Evolutionary conservation across 2,329 filamentous ascomycete genomes (phyloP), one percentile per base, ranked within the genome.

Genomic region (Apiospora kogelbergensis): DNA sequence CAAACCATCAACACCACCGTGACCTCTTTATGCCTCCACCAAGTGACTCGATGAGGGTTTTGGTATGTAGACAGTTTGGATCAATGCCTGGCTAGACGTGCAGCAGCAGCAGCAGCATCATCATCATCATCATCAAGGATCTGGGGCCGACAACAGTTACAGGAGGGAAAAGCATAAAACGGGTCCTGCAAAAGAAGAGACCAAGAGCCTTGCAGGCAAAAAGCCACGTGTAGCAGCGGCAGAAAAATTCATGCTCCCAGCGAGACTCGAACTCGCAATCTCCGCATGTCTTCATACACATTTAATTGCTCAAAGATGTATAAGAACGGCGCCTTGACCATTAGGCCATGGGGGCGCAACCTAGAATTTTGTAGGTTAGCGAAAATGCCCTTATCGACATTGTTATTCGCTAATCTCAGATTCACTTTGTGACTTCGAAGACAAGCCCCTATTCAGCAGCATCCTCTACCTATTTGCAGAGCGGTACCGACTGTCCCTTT

Each of bases 191-290:
- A 33, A 33, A 33, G 17, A 33, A n/a, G n/a, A n/a, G n/a, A n/a
- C n/a, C n/a, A n/a, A n/a, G n/a, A n/a, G n/a, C n/a, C n/a, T n/a
- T n/a, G n/a, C n/a, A n/a, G n/a, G n/a, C 17, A 33, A 57, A 57
- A 57, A 26, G 10, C 3, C 2, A 3, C 13, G 9, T 26, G 17
- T 13, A 2, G 17, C 13, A 44, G 41, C 20, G 41, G 46, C 46
- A 57, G 15, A 57, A 57, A 57, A 57, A 57, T 33, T n/a, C 17
- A 6, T 65, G 37, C 37, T 44, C 37, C 63, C 40, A 26, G 63
- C 63, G 63, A 65, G 63, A 44, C 37, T 65, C 63, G 63, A 65
- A 65, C 63, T 65, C 63, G 63, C 63, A 44, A 65, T 44, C 41
- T 65, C 63, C 63, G 63, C 63, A 65, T 65, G 24, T 65, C 63